A percentile compares a stretch with the other conserved stretches of the same genome.
Conservation (phyloP, 2,329 filamentous ascomycete species). For the Phaeosphaeria sp. region DNA sequence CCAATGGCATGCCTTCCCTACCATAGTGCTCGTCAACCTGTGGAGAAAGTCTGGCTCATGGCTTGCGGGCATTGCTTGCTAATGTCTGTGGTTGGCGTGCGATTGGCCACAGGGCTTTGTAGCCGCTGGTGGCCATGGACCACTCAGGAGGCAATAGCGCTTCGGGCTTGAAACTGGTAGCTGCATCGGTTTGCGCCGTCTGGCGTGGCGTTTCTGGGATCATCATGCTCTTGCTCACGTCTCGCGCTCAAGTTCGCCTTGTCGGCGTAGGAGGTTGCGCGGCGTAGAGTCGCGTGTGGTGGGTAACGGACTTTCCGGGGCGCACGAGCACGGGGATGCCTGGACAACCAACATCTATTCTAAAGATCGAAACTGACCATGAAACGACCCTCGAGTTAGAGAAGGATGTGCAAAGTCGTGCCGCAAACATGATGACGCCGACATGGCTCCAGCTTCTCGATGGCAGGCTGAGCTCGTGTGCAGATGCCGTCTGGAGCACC, state of each 20-base stretch:
- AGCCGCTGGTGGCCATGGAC: conserved; percentile 33
- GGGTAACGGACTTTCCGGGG: neutral
- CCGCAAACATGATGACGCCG: neutral
- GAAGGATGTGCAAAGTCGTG: conserved; percentile 1
- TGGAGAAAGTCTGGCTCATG: conserved; percentile 21
- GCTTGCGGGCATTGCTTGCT: conserved; percentile 25
- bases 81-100: conserved; percentile 7
- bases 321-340: neutral
- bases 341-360: conserved; percentile 1
- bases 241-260: conserved; percentile 7
- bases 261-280: conserved; percentile 9
- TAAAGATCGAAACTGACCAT: conserved; percentile 7
- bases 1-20: conserved; percentile 27
- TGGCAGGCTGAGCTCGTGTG: neutral
- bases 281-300: neutral
- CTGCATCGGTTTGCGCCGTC: conserved; percentile 10
- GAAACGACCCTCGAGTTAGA: conserved; percentile 6
- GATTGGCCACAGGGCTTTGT: conserved; percentile 25
- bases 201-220: conserved; percentile 15
- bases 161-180: conserved; percentile 34
- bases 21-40: conserved; percentile 23
- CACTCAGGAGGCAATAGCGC: conserved; percentile 41
- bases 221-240: conserved; percentile 2
- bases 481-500: neutral
- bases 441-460: neutral